Evolutionary conservation across 768 basidiomycete genomes (phyloP), one percentile per base, ranked within the genome.

Genomic region (Suillus occidentalis): DNA sequence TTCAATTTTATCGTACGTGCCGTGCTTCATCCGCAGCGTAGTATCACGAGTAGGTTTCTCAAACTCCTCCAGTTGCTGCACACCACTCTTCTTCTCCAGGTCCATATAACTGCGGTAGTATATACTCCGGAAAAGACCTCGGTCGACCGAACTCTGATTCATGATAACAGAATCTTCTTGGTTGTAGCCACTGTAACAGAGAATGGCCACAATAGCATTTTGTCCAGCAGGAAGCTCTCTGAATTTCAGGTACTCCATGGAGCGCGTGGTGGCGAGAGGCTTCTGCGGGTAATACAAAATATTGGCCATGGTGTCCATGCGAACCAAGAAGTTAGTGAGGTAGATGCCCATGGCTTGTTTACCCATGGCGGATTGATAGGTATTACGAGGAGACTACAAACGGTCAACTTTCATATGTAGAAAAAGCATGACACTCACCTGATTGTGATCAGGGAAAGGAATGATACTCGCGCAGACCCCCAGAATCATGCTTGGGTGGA

Each of bases 91-190:
- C 85, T 99, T 98, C 82, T 99, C 97, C 60, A 95, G 84, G 77
- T 99, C 97, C 90, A 96, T 97, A 74, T 98, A 98, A 72, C 95
- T 95, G 70, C 97, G 88, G 76, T 98, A 99, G 78, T 99, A 99
- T 72, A 99, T 92, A 82, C 95, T 97, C 43, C 97, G 88, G 90
- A 99, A 99, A 37, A 99, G 84, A 65, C 97, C 97, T 65, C 97
- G 92, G 74, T 99, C 97, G 70, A 99, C 92, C 34, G 97, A 97
- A 70, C 92, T 95, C 79, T 99, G 97, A 76, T 99, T 99, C 97
- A 99, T 98, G 80, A 99, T 99, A 79, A 99, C 97, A 67, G 97
- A 99, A 85, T 99, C 97, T 86, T 99, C 97, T 79, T 99, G 97
- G 77, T 99, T 99, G 80, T 99, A 99, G 57, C 97, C 97, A 71